Percentiles rank a stretch among this genome's conserved stretches.
Conservation (phyloP, 2,329 filamentous ascomycete genomes). For the Talaromyces pinophilus region DNA sequence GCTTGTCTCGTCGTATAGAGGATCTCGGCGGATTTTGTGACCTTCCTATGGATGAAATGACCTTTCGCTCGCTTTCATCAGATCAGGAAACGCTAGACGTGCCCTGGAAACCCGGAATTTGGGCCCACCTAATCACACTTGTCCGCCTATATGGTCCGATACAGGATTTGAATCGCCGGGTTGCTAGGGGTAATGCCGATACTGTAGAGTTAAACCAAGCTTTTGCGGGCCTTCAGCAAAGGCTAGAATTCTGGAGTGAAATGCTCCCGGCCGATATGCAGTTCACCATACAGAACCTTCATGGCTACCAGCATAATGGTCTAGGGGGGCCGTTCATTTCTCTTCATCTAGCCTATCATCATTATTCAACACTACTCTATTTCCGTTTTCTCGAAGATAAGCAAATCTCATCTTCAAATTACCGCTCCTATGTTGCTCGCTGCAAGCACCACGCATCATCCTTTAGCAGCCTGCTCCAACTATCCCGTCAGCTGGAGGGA, state of each 20-base stretch:
- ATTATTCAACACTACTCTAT: constrained; percentile 4
- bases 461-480: background rate
- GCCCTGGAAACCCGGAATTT: background rate
- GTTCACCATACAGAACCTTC: background rate
- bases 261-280: background rate
- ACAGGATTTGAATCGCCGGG: background rate
- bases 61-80: background rate
- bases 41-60: background rate
- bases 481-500: background rate
- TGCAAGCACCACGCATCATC: constrained; percentile 6
- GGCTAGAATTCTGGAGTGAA: background rate
- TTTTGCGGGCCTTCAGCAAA: background rate
- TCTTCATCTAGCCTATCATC: constrained; percentile 5
- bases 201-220: background rate
- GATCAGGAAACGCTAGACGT: background rate
- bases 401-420: background rate
- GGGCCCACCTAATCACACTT: background rate
- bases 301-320: background rate
- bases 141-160: background rate
- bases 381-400: background rate
- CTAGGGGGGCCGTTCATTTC: constrained; percentile 1
- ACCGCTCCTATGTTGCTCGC: background rate
- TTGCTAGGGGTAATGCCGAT: background rate
- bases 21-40: background rate
- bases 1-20: background rate